A percentile compares a stretch with the other conserved stretches of the same genome.
These are phyloP conservation scores for Effrenium voratum DNA, from an alignment of 73 alveolate genomes.

Conservation along the genomic window DNA sequence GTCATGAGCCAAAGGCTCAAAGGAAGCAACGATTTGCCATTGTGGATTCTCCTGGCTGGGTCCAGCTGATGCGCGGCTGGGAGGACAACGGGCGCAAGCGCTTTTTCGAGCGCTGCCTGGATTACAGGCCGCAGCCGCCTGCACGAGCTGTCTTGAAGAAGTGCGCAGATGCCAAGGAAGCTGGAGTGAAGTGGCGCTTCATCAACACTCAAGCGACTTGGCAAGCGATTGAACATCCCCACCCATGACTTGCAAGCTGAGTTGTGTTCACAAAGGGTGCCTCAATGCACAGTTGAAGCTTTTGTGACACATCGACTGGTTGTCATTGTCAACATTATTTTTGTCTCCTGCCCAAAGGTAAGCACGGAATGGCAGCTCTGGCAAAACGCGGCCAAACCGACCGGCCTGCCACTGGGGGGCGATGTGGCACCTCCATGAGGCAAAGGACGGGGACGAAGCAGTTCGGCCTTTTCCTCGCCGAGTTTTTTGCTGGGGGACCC, in stretches of 20 bases:
- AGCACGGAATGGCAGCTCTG: conserved; percentile 11
- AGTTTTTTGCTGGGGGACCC: too few relatives aligned
- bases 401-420: conserved; percentile 8
- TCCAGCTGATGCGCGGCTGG: conserved; percentile 89
- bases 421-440: not conserved
- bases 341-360: not conserved
- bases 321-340: too few relatives aligned
- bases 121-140: conserved; percentile 60
- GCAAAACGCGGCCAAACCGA: not conserved
- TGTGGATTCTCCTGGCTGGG: conserved; percentile 68
- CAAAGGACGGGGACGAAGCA: too few relatives aligned
- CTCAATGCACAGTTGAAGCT: too few relatives aligned
- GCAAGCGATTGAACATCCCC: not conserved
- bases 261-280: too few relatives aligned
- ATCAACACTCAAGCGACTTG: conserved; percentile 23
- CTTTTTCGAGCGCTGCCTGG: conserved; percentile 87
- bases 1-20: conserved; percentile 77
- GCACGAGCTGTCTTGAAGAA: conserved; percentile 22
- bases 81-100: conserved; percentile 92
- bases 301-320: too few relatives aligned
- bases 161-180: conserved; percentile 22
- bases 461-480: too few relatives aligned
- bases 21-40: conserved; percentile 69
- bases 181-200: conserved; percentile 54
- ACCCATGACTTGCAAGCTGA: not conserved